Conservation (phyloP, 495 filamentous ascomycete genomes). For the Aspergillus ellipticus region DNA sequence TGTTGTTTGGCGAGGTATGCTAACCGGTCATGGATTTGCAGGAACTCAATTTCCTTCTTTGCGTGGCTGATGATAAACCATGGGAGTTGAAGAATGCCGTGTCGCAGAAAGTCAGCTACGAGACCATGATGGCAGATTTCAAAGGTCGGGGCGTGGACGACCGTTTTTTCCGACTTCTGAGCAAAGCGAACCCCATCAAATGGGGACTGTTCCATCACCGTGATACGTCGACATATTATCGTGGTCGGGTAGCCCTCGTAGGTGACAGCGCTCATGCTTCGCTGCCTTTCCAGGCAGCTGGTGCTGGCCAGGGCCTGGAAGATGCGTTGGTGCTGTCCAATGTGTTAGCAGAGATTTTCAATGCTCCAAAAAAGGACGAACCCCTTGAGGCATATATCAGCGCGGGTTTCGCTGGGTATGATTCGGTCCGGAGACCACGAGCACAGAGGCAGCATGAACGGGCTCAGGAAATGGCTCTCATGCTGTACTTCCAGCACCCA, state of each 20-base stretch:
- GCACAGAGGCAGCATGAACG: neutral
- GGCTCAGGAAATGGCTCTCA: neutral
- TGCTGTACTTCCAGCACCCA: neutral
- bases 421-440: neutral
- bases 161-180: neutral
- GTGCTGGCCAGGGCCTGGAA: constrained; percentile 57
- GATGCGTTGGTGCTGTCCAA: constrained; percentile 50
- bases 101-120: neutral
- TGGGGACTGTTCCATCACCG: constrained; percentile 22
- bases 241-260: constrained; percentile 27
- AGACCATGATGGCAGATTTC: constrained; percentile 2
- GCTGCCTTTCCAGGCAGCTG: constrained; percentile 58
- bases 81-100: neutral
- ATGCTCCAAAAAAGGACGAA: neutral
- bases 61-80: neutral
- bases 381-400: neutral
- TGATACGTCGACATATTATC: constrained; percentile 32
- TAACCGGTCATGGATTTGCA: neutral
- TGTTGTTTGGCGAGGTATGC: neutral
- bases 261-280: constrained; percentile 61
- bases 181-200: constrained; percentile 3
- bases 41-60: constrained; percentile 1
- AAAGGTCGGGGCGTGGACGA: neutral
- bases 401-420: neutral
- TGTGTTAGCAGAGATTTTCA: constrained; percentile 31